Evolutionary conservation across 176 grass and related monocot genomes (phyloP).

Genomic region (Juncus inflexus): DNA sequence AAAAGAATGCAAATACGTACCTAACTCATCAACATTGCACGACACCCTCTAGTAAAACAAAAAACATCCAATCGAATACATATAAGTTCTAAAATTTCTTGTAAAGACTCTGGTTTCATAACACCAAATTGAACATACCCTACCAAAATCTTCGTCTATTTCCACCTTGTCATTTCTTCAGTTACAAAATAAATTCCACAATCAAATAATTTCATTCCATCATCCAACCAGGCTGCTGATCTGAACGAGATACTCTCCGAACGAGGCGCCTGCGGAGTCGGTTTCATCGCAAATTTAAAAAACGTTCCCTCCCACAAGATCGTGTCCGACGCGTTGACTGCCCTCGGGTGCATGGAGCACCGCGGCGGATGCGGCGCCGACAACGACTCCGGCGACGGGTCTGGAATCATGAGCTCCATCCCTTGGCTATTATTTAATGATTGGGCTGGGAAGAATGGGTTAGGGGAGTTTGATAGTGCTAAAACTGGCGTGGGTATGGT

Average conservation of each 20-base stretch:
- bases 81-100: no score
- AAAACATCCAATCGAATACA: no score
- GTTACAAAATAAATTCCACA: background rate
- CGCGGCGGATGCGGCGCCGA: conserved; percentile 96
- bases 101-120: no score
- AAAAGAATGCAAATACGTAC: no score
- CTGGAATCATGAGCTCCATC: conserved; percentile 82
- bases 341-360: conserved; percentile 99
- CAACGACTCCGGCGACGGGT: conserved; percentile 93
- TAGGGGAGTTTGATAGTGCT: conserved; percentile 48
- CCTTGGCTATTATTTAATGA: conserved; percentile 86
- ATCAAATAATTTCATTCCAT: background rate
- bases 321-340: conserved; percentile 69
- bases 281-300: conserved; percentile 92
- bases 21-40: no score
- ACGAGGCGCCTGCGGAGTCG: conserved; percentile 96
- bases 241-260: conserved; percentile 87
- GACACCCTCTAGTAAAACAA: no score
- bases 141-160: no score
- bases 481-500: conserved; percentile 97
- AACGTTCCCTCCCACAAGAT: conserved; percentile 87
- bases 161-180: background rate
- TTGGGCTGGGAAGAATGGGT: conserved; percentile 76
- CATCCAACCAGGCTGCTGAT: conserved; percentile 49
- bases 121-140: no score